A percentile compares a stretch with the other conserved stretches of the same genome.
Evolutionary conservation across 83 land plant genomes (phyloP).

Genomic region (Isoetes engelmannii): DNA sequence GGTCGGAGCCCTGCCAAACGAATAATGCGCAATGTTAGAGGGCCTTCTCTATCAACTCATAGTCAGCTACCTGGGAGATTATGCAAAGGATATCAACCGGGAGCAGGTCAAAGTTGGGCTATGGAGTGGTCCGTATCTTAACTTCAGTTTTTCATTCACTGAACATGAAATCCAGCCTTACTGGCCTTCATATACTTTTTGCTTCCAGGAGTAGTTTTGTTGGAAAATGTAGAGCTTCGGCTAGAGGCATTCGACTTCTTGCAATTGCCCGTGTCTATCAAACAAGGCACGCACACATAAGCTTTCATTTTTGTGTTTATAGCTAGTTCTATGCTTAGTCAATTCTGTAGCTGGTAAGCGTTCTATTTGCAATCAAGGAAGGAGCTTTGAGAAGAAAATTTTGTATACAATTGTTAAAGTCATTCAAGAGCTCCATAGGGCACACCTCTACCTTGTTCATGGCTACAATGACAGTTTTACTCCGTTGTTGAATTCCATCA

Average conservation of each 20-base stretch:
- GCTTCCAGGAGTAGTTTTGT: conserved; percentile 62
- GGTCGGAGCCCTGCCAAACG: too few species aligned
- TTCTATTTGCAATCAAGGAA: too few species aligned
- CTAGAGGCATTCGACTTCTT: conserved; percentile 95
- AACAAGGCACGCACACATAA: conserved; percentile 44
- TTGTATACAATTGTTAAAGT: too few species aligned
- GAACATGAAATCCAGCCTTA: conserved; percentile 3
- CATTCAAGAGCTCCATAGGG: too few species aligned
- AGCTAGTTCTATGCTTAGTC: too few species aligned
- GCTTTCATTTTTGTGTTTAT: background rate
- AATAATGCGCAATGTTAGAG: conserved; percentile 53
- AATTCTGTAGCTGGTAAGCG: too few species aligned
- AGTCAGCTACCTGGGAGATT: conserved; percentile 68
- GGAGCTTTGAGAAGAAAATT: too few species aligned
- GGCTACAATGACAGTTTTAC: too few species aligned
- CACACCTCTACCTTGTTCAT: too few species aligned
- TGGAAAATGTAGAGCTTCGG: conserved; percentile 81
- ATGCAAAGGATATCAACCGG: conserved; percentile 73
- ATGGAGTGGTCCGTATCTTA: conserved; percentile 61
- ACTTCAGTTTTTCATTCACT: background rate
- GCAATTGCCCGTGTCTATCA: conserved; percentile 81
- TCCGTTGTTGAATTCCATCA: conserved; percentile 14
- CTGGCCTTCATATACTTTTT: background rate
- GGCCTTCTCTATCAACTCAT: conserved; percentile 66
- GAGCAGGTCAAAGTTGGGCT: conserved; percentile 85